Evolutionary conservation across 2,329 filamentous ascomycete species (phyloP), one percentile per base, ranked within the genome.

Genomic region (Aspergillus glaucus): DNA sequence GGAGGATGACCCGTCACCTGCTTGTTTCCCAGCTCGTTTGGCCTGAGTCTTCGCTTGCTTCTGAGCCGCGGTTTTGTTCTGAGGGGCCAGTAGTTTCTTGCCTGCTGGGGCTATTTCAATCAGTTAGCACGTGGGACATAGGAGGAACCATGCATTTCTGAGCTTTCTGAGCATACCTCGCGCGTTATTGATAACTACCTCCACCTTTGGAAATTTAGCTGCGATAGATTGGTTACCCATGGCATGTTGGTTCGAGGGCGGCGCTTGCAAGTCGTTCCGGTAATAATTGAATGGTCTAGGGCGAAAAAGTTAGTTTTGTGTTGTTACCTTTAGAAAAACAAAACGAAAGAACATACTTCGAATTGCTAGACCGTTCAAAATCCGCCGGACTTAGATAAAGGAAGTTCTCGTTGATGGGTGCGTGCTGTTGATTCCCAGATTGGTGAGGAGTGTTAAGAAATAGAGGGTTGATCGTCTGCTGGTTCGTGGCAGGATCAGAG

Each of bases 401-500:
- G 39, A 62, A 63, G 15, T 57, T 55, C 48, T 58, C 62, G n/a
- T 59, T 51, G 4, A 63, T 50, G n/a, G 51, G 32, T 14, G 55
- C 24, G 21, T 59, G 59, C 36, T 55, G 47, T 15, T 58, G 63
- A 19, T 48, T 59, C 14, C 55, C 44, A 14, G 55, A 45, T 44
- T 65, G 57, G 30, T 60, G 59, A 4, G 59, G 34, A 7, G 62
- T 50, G 22, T 63, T 64, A 5, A 72, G 60, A 36, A 66, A 71
- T 28, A 68, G 67, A 0, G 69, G 69, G 44, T 72, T 65, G 43
- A 72, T 72, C 4, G 68, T 71, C 28, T 61, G 64, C 47, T 68
- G 63, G 40, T 49, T 53, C 3, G 53, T 50, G 15, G 57, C 50
- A 21, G 52, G 49, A 10, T 59, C 55, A 10, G 59, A 22, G 45